Evolutionary conservation across 2,329 filamentous ascomycete species (phyloP), one percentile per base, ranked within the genome.

Genomic region (Geoglossum cookeanum): DNA sequence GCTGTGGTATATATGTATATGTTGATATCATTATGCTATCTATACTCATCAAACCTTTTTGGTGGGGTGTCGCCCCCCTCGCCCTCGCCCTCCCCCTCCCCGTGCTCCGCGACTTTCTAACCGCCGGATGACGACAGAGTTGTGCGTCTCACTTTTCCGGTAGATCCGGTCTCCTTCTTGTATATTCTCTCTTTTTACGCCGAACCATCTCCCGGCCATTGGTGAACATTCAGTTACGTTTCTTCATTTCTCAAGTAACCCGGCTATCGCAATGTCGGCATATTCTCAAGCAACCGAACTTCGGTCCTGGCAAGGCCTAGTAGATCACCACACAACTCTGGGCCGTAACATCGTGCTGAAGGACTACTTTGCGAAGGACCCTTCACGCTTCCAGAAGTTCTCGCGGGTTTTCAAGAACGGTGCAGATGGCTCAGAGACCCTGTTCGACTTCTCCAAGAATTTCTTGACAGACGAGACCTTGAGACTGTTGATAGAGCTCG

Each of bases 371-470:
- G 78, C 87, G 66, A 82, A 87, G 65, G 90, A 98, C 70, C 82
- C 89, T 55, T 70, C 85, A 68, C 88, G 92, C 61, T 97, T 96
- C 76, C 73, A 84, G 67, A 94, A 92, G 74, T 90, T 95, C 76
- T 86, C 83, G 69, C 86, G 83, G 70, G 87, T 80, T 67, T 95
- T 97, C 72, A 75, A 79, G 65, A 90, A 87, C 72, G 71, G 79
- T 56, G 83, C 85, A 63, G 87, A 94, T 67, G 78, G 78, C 66
- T 83, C 81, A 64, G 88, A 96, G 63, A 92, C 94, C 66, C 80
- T 98, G 62, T 98, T 97, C 72, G 92, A 98, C 73, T 98, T 95
- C 75, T 92, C 85, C 76, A 98, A 98, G 82, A 98, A 98, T 80
- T 90, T 98, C 72, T 71, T 97, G 66, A 92, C 85, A 61, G 87